Base-by-base conservation (phyloP, 2,329 filamentous ascomycete genomes). In the Zasmidium citrigriseum region DNA sequence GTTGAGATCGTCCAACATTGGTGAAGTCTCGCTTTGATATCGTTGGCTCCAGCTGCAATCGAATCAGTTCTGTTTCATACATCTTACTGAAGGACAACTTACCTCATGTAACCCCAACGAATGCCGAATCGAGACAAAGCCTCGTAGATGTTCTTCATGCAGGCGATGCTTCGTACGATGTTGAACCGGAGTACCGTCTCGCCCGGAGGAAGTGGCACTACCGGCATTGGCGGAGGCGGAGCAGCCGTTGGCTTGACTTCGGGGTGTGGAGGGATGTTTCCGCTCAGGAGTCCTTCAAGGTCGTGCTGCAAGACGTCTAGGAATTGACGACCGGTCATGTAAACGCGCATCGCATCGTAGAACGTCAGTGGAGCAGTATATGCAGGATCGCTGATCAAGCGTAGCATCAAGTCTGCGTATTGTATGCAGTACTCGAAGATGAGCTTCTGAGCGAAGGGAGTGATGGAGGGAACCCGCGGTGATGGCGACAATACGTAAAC, bases 401-500 rank as follows among this genome's bases (percentile, higher is more conserved):
- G 83, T 66, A 89, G 83, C 62, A 96, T 86, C 60, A 86, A 85
- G 59, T 89, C 83, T 50, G 95, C 84, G 70, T 25, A 87, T 81
- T 59, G 62, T 12, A 60, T 66, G 54, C 60, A 63, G 45, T 64
- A 63, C 54, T 64, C 64, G 41, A 65, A 64, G 44, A 64, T 62
- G 52, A 64, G 61, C 60, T 70, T 70, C 61, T 91, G 89, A 38
- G 88, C 89, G 70, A 93, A 91, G 47, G 91, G 84, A 2, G 86
- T 88, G 51, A 93, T 86, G 21, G 84, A 80, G 0, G 90, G 89
- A 2, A 89, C 86, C 47, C 89, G 83, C 1, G 87, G 85, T 34
- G 89, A 93, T 0, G 92, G 91, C 0, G 91, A 91, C 7, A 97
- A 83, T 57, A 93, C 90, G 72, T 97, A 91, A 22, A 96, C 89